Evolutionary conservation across 495 filamentous ascomycete genomes (phyloP).

Genomic region (Penicillium angulare): DNA sequence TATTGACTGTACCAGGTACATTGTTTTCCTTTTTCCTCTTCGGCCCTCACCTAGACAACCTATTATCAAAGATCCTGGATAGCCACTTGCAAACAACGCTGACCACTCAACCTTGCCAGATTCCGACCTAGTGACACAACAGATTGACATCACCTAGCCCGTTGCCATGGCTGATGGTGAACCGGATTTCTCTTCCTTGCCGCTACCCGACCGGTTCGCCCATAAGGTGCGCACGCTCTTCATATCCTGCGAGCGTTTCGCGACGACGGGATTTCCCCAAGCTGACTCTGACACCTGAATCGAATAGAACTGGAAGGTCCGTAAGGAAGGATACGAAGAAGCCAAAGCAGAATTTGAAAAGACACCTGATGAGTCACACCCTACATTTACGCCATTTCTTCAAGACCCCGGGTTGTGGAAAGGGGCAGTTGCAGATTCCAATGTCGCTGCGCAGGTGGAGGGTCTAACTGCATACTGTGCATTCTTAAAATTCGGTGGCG

Average conservation of each 20-base stretch:
- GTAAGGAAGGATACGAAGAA: slow-evolving; percentile 93
- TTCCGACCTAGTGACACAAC: not conserved
- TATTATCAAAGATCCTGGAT: not conserved
- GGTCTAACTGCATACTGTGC: slow-evolving; percentile 82
- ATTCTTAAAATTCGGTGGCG: slow-evolving; percentile 84
- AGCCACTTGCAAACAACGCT: not conserved
- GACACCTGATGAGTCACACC: slow-evolving; percentile 83
- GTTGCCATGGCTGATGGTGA: slow-evolving; percentile 56
- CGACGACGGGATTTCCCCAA: not conserved
- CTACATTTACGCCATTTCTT: slow-evolving; percentile 80
- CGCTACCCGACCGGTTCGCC: slow-evolving; percentile 76
- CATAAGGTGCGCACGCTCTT: slow-evolving; percentile 67
- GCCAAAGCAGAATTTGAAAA: slow-evolving; percentile 81
- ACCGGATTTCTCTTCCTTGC: slow-evolving; percentile 80
- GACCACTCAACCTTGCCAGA: not conserved
- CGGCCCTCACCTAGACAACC: too few species aligned
- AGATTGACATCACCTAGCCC: not conserved
- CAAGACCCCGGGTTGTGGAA: slow-evolving; percentile 88
- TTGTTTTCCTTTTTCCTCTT: not conserved
- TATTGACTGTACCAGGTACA: not conserved
- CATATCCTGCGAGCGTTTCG: not conserved
- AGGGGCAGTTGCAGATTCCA: slow-evolving; percentile 88
- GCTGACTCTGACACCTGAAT: slow-evolving; percentile 20
- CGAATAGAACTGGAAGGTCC: slow-evolving; percentile 87
- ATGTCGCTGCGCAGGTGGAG: slow-evolving; percentile 95